Percentiles rank a stretch among this genome's conserved stretches.
These are phyloP conservation scores for Brettanomyces anomalus DNA, from an alignment of 805 yeast species.

Conservation along the genomic window DNA sequence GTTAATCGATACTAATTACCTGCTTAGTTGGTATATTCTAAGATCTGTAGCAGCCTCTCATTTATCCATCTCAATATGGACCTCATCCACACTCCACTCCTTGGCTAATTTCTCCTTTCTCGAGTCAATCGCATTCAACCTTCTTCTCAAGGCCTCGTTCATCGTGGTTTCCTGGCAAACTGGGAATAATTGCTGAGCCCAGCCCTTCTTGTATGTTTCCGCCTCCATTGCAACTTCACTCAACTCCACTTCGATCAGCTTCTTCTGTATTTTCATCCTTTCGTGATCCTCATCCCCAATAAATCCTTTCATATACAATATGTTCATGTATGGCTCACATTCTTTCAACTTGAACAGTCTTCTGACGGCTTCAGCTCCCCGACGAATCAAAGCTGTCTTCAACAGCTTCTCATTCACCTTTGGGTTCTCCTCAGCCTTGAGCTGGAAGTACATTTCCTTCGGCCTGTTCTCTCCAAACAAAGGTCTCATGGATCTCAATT, in stretches of 20 bases:
- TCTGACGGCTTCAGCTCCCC: slow-evolving; percentile 81
- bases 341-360: slow-evolving; percentile 79
- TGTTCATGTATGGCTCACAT: slow-evolving; percentile 56
- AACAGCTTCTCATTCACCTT: slow-evolving; percentile 57
- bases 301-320: slow-evolving; percentile 77
- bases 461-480: slow-evolving; percentile 66
- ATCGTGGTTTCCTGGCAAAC: slow-evolving; percentile 84
- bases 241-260: slow-evolving; percentile 74
- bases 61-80: neutral
- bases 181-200: slow-evolving; percentile 71
- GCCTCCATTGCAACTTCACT: slow-evolving; percentile 71
- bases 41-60: too few relatives aligned
- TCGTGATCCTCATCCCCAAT: slow-evolving; percentile 86
- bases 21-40: too few relatives aligned
- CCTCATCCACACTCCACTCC: slow-evolving; percentile 1
- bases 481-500: slow-evolving; percentile 54
- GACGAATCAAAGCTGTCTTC: slow-evolving; percentile 41
- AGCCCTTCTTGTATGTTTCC: slow-evolving; percentile 61
- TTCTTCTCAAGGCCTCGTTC: slow-evolving; percentile 83
- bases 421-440: slow-evolving; percentile 41
- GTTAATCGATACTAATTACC: too few relatives aligned
- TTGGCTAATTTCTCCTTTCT: slow-evolving; percentile 24
- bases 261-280: slow-evolving; percentile 67
- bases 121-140: slow-evolving; percentile 40
- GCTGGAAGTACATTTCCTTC: slow-evolving; percentile 50